Percentiles rank a stretch among this genome's conserved stretches.
These are phyloP conservation scores for Exophiala phaeomuriformis DNA, from an alignment of 2,329 filamentous ascomycete species.

Conservation along the genomic window DNA sequence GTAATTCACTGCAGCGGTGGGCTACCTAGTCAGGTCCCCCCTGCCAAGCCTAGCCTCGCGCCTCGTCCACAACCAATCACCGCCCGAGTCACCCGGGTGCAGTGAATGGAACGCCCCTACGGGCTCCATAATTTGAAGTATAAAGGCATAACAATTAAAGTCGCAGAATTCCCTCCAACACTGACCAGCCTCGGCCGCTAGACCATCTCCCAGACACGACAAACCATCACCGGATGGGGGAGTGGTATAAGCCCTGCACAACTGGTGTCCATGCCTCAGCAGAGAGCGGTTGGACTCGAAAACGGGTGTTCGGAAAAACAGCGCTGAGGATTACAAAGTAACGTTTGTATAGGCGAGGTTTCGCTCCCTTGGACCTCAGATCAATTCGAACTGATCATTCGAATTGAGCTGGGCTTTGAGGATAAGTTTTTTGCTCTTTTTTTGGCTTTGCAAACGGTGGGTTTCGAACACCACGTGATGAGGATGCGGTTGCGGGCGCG, in stretches of 20 bases:
- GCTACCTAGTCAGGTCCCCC: no score
- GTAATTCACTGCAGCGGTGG: no score
- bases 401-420: not conserved
- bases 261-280: not conserved
- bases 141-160: not conserved
- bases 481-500: no score
- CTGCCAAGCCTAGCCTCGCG: no score
- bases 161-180: not conserved
- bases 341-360: not conserved
- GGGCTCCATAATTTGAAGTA: no score
- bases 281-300: slow-evolving; percentile 1
- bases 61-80: no score
- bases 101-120: no score
- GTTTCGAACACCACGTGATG: not conserved
- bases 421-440: not conserved
- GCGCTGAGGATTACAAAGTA: not conserved
- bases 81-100: no score
- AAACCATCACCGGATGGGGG: not conserved
- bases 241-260: not conserved
- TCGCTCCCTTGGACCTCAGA: not conserved
- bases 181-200: not conserved
- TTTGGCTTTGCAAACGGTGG: no score
- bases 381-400: not conserved
- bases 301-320: not conserved
- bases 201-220: not conserved